Percentiles rank a stretch among this genome's conserved stretches.
Evolutionary conservation across 208 protist species (phyloP).

Genomic region (Trypanosoma conorhini): DNA sequence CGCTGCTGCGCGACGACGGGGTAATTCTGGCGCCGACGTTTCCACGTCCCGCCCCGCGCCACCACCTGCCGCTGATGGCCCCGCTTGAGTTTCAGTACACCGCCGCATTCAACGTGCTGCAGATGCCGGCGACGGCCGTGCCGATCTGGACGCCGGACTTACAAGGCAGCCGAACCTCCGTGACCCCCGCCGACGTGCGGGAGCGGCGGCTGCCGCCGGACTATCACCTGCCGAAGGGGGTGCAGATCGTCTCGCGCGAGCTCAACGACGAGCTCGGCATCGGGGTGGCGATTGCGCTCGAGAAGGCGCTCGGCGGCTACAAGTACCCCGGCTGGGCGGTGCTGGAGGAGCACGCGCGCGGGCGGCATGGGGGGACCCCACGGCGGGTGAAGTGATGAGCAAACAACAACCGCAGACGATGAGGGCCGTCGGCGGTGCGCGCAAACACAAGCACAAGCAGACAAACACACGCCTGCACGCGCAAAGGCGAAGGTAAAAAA

Average conservation of each 20-base stretch:
- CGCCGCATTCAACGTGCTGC: constrained; percentile 85
- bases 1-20: constrained; percentile 62
- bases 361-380: not conserved
- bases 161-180: constrained; percentile 16
- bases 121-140: constrained; percentile 72
- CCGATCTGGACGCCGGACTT: constrained; percentile 64
- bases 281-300: constrained; percentile 61
- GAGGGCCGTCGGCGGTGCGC: too few relatives aligned
- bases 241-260: constrained; percentile 72
- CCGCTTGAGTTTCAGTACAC: constrained; percentile 89
- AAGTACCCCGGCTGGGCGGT: constrained; percentile 79
- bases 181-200: constrained; percentile 26
- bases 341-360: constrained; percentile 32
- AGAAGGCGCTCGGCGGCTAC: constrained; percentile 70
- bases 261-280: constrained; percentile 73
- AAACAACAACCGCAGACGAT: too few relatives aligned
- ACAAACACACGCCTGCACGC: not conserved
- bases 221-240: constrained; percentile 77
- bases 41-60: constrained; percentile 60
- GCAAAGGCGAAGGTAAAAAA: not conserved
- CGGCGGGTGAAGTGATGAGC: not conserved
- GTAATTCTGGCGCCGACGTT: constrained; percentile 78
- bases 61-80: constrained; percentile 68
- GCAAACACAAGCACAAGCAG: not conserved
- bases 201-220: constrained; percentile 27